A percentile compares a stretch with the other conserved stretches of the same genome.
These are phyloP conservation scores for Phialophora verrucosa DNA, from an alignment of 2,329 filamentous ascomycete genomes.

Conservation along the genomic window DNA sequence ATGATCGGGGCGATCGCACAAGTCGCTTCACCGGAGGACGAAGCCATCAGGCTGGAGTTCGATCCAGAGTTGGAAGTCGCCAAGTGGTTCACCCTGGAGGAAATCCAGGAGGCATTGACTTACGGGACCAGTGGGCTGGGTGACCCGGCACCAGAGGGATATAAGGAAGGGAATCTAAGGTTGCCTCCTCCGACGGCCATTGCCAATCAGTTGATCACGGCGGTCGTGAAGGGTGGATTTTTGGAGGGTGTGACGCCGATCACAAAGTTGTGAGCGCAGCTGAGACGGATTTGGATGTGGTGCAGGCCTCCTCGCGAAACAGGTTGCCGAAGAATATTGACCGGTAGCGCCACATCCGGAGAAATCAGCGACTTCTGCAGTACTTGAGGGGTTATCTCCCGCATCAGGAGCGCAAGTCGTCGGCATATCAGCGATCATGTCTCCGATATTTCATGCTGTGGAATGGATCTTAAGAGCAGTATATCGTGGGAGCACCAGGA, in stretches of 20 bases:
- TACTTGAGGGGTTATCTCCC: neutral
- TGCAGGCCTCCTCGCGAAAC: neutral
- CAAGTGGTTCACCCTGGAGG: constrained; percentile 83
- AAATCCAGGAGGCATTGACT: constrained; percentile 75
- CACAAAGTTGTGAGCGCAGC: constrained; percentile 30
- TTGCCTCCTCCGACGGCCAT: constrained; percentile 88
- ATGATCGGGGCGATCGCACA: constrained; percentile 91
- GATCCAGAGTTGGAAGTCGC: constrained; percentile 91
- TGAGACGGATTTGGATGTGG: neutral
- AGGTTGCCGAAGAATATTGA: neutral
- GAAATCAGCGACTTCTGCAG: neutral
- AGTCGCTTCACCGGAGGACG: constrained; percentile 73
- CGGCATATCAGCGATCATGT: neutral
- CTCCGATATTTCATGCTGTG: neutral
- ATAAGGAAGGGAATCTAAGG: constrained; percentile 76
- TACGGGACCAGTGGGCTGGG: constrained; percentile 71
- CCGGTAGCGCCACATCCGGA: neutral
- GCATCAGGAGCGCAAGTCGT: neutral
- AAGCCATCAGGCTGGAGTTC: constrained; percentile 80
- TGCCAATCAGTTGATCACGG: constrained; percentile 83
- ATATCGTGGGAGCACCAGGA: neutral
- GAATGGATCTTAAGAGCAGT: neutral
- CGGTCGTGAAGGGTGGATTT: constrained; percentile 75
- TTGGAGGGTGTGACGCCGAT: constrained; percentile 63
- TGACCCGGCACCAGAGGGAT: constrained; percentile 67